A percentile compares a stretch with the other conserved stretches of the same genome.
These are phyloP conservation scores for Biscutella laevigata DNA, from an alignment of 441 rosid genomes.

Conservation along the genomic window DNA sequence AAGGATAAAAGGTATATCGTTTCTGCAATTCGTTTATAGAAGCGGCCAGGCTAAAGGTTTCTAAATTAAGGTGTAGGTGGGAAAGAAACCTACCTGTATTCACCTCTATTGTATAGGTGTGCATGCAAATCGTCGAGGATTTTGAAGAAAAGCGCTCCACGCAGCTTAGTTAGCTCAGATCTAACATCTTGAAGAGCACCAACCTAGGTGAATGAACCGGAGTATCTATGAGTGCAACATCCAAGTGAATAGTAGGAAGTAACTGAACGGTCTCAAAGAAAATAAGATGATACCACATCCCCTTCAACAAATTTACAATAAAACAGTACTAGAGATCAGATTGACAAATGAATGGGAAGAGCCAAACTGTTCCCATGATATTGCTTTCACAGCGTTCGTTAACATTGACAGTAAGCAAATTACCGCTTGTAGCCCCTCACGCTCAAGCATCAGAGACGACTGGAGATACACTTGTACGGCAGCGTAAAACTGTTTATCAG, in stretches of 20 bases:
- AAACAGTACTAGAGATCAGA: conserved; percentile 4
- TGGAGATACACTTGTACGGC: conserved; percentile 85
- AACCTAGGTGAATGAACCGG: no score
- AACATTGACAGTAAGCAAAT: conserved; percentile 14
- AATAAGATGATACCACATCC: conserved; percentile 13
- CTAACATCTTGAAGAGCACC: conserved; percentile 99
- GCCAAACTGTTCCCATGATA: conserved; percentile 5
- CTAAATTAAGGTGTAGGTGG: no score
- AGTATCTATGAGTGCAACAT: no score
- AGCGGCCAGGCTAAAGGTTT: no score
- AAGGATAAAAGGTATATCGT: neutral
- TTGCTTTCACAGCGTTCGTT: conserved; percentile 12
- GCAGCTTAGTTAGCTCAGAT: conserved; percentile 87
- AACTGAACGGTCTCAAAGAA: neutral
- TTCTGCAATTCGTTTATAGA: neutral
- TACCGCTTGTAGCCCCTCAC: conserved; percentile 98
- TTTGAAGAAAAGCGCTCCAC: conserved; percentile 75
- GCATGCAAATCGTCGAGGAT: conserved; percentile 92
- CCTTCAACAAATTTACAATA: neutral
- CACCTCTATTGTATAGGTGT: conserved; percentile 96
- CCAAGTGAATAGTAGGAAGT: conserved; percentile 6
- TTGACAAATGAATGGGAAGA: conserved; percentile 13
- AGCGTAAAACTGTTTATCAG: conserved; percentile 88
- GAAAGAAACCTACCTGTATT: conserved; percentile 54
- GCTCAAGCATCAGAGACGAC: conserved; percentile 89